phyloP scores from a whole-genome alignment of 108 stramenopile genomes.

The Fragilaria radians region DNA sequence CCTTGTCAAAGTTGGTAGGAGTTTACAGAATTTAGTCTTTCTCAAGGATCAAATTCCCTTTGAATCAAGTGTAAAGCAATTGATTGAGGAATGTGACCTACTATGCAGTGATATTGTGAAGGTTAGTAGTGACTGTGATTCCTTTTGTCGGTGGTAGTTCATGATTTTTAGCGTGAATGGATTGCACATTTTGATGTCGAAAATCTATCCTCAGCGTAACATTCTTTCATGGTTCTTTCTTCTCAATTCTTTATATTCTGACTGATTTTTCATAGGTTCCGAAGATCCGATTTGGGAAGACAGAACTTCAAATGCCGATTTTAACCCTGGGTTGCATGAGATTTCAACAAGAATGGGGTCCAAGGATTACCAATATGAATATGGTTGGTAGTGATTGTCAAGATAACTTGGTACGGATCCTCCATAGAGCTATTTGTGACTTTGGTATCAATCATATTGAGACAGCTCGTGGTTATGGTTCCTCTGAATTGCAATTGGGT shows the following conservation, averaged over 20 bases:
- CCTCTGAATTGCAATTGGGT: conserved; percentile 73
- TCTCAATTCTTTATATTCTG: conserved; percentile 8
- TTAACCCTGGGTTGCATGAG: conserved; percentile 89
- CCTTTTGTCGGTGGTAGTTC: no score
- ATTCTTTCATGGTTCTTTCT: conserved; percentile 1
- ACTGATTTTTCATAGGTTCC: no score
- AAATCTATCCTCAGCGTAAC: background rate
- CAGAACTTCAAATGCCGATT: conserved; percentile 79
- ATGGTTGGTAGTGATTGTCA: conserved; percentile 63
- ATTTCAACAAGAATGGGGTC: conserved; percentile 83
- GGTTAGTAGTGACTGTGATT: background rate
- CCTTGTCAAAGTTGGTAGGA: conserved; percentile 62
- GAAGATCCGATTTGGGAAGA: conserved; percentile 79
- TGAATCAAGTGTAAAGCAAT: conserved; percentile 26
- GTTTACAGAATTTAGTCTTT: conserved; percentile 33
- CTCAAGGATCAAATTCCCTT: conserved; percentile 8
- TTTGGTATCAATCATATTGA: conserved; percentile 92
- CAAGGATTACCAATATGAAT: conserved; percentile 19
- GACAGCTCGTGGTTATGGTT: conserved; percentile 81
- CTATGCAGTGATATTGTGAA: conserved; percentile 19
- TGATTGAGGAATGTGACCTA: conserved; percentile 40
- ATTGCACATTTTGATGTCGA: background rate
- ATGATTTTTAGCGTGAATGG: background rate
- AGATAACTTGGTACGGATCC: conserved; percentile 61
- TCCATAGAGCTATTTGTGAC: conserved; percentile 45